Base-by-base conservation (phyloP, 805 yeast species). In the Schizosaccharomyces japonicus region DNA sequence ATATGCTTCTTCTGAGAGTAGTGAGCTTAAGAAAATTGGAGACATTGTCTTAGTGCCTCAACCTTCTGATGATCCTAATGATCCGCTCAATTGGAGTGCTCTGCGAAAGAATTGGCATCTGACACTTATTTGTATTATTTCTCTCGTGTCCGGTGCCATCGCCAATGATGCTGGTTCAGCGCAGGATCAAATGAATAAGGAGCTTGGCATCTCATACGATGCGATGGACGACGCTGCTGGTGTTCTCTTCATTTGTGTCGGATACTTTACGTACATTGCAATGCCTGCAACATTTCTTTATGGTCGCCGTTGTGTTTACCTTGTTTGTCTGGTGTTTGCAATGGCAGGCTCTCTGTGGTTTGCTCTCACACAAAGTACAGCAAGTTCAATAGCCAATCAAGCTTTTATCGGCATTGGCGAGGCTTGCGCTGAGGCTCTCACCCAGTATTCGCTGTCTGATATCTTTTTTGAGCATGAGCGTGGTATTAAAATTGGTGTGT, bases 391-490 rank as follows among this genome's bases (percentile, higher is more conserved):
- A 3, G 50, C 36, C 5, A 49, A 52, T 39, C 49, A 64, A 50
- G 58, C 66, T 34, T 51, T 67, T 19, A 61, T 63, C 28, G 68
- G 68, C 54, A 57, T 78, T 44, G 73, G 78, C 56, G 82, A 76
- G 11, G 85, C 85, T 19, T 75, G 78, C 17, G 69, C 78, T 30
- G 92, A 80, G 59, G 74, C 81, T 5, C 75, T 83, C 57, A 50
- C 83, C 68, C 64, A 69, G 72, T 55, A 76, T 75, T 44, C 67
- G 70, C 54, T 71, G 11, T 63, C 83, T 1, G 93, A 82, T 57
- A 69, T 80, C 56, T 80, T 72, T 57, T 81, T 69, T 62, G 78
- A 74, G 53, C 93, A 81, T 58, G 84, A 80, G 57, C 64, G 80
- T 23, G 82, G 85, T 45, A 66, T 76, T 21, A 75, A 73, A 15